These are phyloP conservation scores for Eucalyptus virginea DNA, from an alignment of 345 rosid genomes.

Conservation along the genomic window DNA sequence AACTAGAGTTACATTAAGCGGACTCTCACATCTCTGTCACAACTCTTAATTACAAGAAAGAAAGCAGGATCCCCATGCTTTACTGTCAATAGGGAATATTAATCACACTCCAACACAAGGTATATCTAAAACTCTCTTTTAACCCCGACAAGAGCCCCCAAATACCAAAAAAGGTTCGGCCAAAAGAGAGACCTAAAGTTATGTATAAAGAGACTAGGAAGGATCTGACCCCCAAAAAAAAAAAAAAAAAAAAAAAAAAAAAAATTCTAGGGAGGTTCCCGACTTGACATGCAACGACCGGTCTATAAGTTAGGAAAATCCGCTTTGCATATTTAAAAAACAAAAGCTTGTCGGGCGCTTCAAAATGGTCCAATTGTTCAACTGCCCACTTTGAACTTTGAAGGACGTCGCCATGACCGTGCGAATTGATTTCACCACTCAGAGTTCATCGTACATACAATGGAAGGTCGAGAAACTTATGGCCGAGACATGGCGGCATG, in stretches of 20 bases:
- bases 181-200: not conserved
- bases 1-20: not conserved
- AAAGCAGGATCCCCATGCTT: not conserved
- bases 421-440: not conserved
- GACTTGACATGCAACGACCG: not conserved
- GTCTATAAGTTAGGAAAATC: not conserved
- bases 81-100: rapidly evolving
- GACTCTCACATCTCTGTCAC: not conserved
- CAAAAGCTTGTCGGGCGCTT: not conserved
- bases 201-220: not conserved
- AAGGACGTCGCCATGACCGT: not conserved
- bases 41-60: not conserved
- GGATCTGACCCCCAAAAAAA: not conserved
- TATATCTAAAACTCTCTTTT: not conserved
- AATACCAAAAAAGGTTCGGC: not conserved
- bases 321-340: not conserved
- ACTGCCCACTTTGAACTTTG: not conserved
- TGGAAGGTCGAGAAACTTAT: not conserved
- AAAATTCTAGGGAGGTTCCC: not conserved
- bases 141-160: not conserved
- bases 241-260: no score
- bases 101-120: not conserved
- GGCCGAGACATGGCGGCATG: not conserved
- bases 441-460: not conserved
- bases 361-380: not conserved